Evolutionary conservation across 1,284 basidiomycete species (phyloP), one percentile per base, ranked within the genome.

Genomic region (Rhodotorula glutinis): DNA sequence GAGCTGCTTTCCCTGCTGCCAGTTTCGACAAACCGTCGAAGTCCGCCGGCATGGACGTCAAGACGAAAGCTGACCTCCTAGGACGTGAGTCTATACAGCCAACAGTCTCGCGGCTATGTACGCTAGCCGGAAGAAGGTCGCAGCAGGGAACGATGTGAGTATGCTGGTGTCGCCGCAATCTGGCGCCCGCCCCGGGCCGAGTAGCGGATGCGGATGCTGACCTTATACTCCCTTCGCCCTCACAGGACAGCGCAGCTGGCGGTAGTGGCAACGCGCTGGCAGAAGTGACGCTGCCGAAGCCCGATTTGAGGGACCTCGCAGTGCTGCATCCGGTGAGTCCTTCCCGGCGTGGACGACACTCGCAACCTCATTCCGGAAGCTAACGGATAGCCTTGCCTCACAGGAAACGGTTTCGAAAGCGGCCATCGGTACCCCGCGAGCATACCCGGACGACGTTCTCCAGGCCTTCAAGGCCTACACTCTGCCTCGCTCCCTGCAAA

Each of bases 381-480:
- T 47, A 21, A 52, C 25, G 14, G 17, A n/a, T n/a, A n/a, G n/a
- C 21, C 38, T 44, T 21, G 4, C 14, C 33, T 30, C 16, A 16
- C 44, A 71, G 70, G 63, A 71, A 47, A 51, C 43, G 5, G 23
- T 71, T 23, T 62, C 55, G 5, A 33, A 43, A 19, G 44, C 25
- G 1, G 52, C 65, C 4, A 62, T 73, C 23, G 71, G 71, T 8
- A 17, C 66, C 13, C 63, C 65, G 23, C 57, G 57, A 33, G 69
- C 69, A 0, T 73, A 64, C 62, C 61, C 68, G 2, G 29, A 43
- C 0, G 33, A 53, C 3, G 55, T 62, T 0, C 38, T 73, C 23
- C 56, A 67, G 40, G 58, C 62, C 10, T 64, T 73, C 63, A 73
- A 73, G 60, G 41, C 63, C 2, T 27, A 62, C 7, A 59, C 53